Evolutionary conservation across 495 filamentous ascomycete species (phyloP).

Genomic region (Astrothelium subdiscretum): DNA sequence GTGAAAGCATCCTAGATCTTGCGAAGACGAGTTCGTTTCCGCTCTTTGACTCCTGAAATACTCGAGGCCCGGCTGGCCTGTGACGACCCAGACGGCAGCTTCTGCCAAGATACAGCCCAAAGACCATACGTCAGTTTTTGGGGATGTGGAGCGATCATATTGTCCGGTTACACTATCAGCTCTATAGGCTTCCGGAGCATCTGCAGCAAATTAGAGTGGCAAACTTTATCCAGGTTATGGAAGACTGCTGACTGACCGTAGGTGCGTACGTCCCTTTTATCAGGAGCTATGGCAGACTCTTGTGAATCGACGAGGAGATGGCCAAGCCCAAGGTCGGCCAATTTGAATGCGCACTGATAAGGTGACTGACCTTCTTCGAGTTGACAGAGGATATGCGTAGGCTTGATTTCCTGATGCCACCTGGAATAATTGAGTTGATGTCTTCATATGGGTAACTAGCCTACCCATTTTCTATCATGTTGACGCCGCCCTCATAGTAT

Average conservation of each 20-base stretch:
- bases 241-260: background rate
- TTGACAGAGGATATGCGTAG: background rate
- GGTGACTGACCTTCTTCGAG: background rate
- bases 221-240: background rate
- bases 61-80: background rate
- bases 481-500: background rate
- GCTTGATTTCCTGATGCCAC: background rate
- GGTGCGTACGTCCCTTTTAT: background rate
- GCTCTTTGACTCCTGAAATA: background rate
- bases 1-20: conserved; percentile 4
- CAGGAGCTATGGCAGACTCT: background rate
- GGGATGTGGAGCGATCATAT: background rate
- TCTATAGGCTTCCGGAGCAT: background rate
- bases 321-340: conserved; percentile 1
- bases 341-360: background rate
- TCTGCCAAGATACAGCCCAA: conserved; percentile 3
- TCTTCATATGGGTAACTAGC: background rate
- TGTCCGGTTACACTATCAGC: background rate
- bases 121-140: conserved; percentile 1
- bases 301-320: background rate
- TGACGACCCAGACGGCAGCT: conserved; percentile 4
- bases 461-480: background rate
- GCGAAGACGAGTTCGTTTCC: background rate
- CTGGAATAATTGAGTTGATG: background rate
- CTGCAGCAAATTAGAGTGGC: background rate